These are phyloP conservation scores for Diaporthe australafricana DNA, from an alignment of 2,329 filamentous ascomycete genomes.

Conservation along the genomic window DNA sequence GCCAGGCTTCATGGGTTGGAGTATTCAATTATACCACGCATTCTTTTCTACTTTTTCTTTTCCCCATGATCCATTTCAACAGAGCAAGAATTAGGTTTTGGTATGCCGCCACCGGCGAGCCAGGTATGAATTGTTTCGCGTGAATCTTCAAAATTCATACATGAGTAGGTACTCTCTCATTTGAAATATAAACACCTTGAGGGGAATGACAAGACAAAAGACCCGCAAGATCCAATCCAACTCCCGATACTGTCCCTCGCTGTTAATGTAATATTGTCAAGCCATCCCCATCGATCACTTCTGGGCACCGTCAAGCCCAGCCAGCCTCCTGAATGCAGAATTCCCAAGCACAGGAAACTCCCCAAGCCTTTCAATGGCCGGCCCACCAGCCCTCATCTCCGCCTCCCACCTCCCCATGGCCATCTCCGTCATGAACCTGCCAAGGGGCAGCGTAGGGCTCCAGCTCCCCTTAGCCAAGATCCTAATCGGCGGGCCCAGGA, in stretches of 20 bases:
- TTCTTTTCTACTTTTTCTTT: background rate
- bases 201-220: background rate
- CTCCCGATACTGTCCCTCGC: too few species aligned
- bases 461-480: slow-evolving; percentile 40
- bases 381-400: slow-evolving; percentile 39
- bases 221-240: background rate
- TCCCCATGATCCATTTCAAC: background rate
- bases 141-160: too few species aligned
- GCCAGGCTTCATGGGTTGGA: background rate
- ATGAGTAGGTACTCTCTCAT: too few species aligned
- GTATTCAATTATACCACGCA: background rate
- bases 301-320: slow-evolving; percentile 41
- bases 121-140: too few species aligned
- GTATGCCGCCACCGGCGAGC: too few species aligned
- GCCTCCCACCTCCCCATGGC: slow-evolving; percentile 55
- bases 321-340: slow-evolving; percentile 48
- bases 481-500: slow-evolving; percentile 45
- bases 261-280: background rate
- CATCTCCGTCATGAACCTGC: slow-evolving; percentile 56
- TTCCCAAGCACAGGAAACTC: slow-evolving; percentile 52
- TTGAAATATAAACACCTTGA: too few species aligned
- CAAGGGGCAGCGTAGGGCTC: slow-evolving; percentile 58
- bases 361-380: slow-evolving; percentile 49
- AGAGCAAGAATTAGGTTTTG: too few species aligned
- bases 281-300: background rate